Evolutionary conservation across 345 rosid genomes (phyloP), one percentile per base, ranked within the genome.

Genomic region (Combretum micranthum): DNA sequence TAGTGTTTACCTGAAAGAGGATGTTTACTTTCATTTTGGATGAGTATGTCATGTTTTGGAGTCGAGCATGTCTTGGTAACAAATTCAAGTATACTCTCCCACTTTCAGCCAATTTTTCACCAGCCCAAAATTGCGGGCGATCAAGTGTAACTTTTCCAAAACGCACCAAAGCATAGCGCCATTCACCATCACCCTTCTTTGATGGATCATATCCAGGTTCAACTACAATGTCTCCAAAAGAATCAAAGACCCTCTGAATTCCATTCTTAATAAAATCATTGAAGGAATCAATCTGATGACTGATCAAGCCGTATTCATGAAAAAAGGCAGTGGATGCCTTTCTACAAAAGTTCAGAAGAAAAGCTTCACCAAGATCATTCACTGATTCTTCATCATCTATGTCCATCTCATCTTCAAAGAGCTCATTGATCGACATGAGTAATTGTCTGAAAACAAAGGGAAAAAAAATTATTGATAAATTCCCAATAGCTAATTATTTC

Each of bases 1-100:
- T 32, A 7, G 9, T 13, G n/a, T 49, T 83, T 67, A 83, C 99
- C 97, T 86, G 79, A 71, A 89, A 76, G 44, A 68, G 54, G 57
- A 87, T 80, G 50, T 74, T 65, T 11, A 87, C 79, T 69, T 79
- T 86, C 79, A 93, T 85, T 69, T 79, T 66, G 0, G 92, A 53
- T 2, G 96, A 80, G 63, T 89, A 93, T 0, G 97, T 89, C 94
- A 87, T 93, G 62, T 93, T 93, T 71, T 93, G 99, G 52, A 93
- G 88, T 52, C 96, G 75, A 0, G 96, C 90, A 69, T 85, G 85
- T 73, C 91, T 79, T 0, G 94, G 94, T 47, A 83, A 71, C 64
- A 88, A 48, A 39, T 68, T 75, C 23, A 66, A 39, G 13, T 61
- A 80, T 25, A 78, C 88, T 42, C 56, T 72, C 4, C 51, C 69